phyloP scores from a whole-genome alignment of 768 basidiomycete genomes.

The Daedalea quercina region DNA sequence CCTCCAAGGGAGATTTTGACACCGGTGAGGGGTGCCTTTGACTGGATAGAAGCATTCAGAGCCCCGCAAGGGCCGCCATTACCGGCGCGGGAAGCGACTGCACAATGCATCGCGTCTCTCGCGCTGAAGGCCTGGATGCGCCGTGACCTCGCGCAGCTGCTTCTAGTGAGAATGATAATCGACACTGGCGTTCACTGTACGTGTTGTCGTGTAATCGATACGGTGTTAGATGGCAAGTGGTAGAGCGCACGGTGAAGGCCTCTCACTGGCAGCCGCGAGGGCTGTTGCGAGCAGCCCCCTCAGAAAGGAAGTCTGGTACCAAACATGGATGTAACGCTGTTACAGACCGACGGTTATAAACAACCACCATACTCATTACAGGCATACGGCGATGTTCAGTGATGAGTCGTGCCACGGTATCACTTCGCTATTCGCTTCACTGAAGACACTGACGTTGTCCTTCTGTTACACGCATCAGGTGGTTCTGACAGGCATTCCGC shows the following conservation, averaged over 20 bases:
- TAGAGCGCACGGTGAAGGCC: not conserved
- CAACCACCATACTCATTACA: not conserved
- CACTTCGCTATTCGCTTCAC: too few relatives aligned
- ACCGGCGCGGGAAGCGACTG: not conserved
- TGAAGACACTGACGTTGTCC: too few relatives aligned
- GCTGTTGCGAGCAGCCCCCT: not conserved
- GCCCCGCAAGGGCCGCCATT: not conserved
- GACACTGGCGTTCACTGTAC: constrained; percentile 1
- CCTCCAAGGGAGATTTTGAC: not conserved
- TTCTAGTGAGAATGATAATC: constrained; percentile 2
- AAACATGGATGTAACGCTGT: not conserved
- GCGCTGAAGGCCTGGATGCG: not conserved
- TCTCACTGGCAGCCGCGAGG: not conserved
- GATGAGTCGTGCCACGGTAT: too few relatives aligned
- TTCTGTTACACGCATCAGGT: too few relatives aligned
- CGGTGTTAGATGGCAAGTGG: not conserved
- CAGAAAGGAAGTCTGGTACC: not conserved
- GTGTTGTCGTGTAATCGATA: constrained; percentile 5
- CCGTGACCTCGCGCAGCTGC: not conserved
- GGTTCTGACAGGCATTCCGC: not conserved
- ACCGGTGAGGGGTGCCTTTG: not conserved
- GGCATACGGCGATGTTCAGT: too few relatives aligned
- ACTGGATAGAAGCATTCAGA: not conserved
- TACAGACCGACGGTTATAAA: not conserved
- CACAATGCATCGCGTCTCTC: not conserved